A percentile compares a stretch with the other conserved stretches of the same genome.
phyloP scores from a whole-genome alignment of 305 asterid genomes.

The Ruellia speciosa region DNA sequence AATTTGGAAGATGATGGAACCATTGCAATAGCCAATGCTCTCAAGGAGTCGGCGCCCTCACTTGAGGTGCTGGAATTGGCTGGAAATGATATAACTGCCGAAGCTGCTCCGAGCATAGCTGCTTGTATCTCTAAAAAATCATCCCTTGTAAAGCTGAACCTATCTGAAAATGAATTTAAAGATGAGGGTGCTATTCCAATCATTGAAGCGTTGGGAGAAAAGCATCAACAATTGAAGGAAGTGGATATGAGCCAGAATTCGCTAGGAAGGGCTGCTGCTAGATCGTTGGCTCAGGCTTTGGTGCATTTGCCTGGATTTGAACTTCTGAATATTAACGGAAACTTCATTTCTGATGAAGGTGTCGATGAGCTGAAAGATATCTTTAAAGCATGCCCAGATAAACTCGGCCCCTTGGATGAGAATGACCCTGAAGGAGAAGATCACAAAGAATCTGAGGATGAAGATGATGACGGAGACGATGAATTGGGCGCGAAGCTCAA shows the following conservation, averaged over 20 bases:
- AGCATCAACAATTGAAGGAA: slow-evolving; percentile 54
- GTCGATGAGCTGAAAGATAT: slow-evolving; percentile 64
- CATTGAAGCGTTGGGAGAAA: slow-evolving; percentile 46
- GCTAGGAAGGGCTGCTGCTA: slow-evolving; percentile 55
- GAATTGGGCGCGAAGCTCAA: slow-evolving; percentile 63
- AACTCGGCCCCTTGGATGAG: slow-evolving; percentile 77
- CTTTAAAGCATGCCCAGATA: slow-evolving; percentile 53
- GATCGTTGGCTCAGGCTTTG: slow-evolving; percentile 54
- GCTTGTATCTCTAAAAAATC: slow-evolving; percentile 49
- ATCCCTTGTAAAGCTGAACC: slow-evolving; percentile 55
- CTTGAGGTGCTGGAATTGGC: slow-evolving; percentile 74
- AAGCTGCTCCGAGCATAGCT: slow-evolving; percentile 59
- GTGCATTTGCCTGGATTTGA: slow-evolving; percentile 50
- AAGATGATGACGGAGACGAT: slow-evolving; percentile 44
- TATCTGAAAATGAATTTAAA: slow-evolving; percentile 81
- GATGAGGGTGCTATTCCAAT: slow-evolving; percentile 76
- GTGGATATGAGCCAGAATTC: slow-evolving; percentile 69
- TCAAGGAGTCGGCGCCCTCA: slow-evolving; percentile 54
- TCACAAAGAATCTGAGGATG: slow-evolving; percentile 55
- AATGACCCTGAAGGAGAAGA: slow-evolving; percentile 87
- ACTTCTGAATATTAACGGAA: slow-evolving; percentile 56
- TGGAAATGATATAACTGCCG: slow-evolving; percentile 82
- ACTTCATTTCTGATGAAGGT: slow-evolving; percentile 78
- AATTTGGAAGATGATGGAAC: slow-evolving; percentile 84
- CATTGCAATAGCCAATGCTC: slow-evolving; percentile 55